phyloP scores from a whole-genome alignment of 257 asterid species.

The Plantago ovata region DNA sequence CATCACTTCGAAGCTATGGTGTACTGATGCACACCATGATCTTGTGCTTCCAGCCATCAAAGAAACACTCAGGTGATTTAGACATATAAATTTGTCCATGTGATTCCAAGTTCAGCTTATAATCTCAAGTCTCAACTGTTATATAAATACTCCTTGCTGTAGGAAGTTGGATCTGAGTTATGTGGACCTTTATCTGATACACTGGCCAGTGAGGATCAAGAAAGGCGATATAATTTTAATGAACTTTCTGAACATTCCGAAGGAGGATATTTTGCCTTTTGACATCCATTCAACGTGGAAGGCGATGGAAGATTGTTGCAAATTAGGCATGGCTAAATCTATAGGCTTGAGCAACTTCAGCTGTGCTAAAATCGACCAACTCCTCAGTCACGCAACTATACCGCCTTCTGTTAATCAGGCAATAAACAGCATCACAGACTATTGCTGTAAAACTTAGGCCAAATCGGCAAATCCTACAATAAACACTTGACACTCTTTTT shows the following conservation, averaged over 20 bases:
- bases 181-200: constrained; percentile 52
- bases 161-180: constrained; percentile 40
- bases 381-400: constrained; percentile 29
- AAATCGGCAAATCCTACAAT: no score
- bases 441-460: no score
- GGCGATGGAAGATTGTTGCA: constrained; percentile 48
- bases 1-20: constrained; percentile 41
- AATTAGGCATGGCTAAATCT: constrained; percentile 44
- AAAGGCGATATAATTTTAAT: neutral
- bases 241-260: neutral
- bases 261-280: constrained; percentile 30
- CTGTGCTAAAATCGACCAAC: constrained; percentile 35
- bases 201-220: constrained; percentile 37
- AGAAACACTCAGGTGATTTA: constrained; percentile 31
- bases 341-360: constrained; percentile 57
- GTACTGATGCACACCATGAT: constrained; percentile 25
- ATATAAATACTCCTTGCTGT: neutral
- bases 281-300: constrained; percentile 43
- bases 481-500: neutral
- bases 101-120: neutral
- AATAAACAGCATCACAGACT: neutral
- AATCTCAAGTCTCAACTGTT: neutral
- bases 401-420: constrained; percentile 56
- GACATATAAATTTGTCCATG: no score
- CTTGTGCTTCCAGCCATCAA: constrained; percentile 45